Evolutionary conservation across 1,284 basidiomycete species (phyloP).

Genomic region (Ceratobasidium sp.): DNA sequence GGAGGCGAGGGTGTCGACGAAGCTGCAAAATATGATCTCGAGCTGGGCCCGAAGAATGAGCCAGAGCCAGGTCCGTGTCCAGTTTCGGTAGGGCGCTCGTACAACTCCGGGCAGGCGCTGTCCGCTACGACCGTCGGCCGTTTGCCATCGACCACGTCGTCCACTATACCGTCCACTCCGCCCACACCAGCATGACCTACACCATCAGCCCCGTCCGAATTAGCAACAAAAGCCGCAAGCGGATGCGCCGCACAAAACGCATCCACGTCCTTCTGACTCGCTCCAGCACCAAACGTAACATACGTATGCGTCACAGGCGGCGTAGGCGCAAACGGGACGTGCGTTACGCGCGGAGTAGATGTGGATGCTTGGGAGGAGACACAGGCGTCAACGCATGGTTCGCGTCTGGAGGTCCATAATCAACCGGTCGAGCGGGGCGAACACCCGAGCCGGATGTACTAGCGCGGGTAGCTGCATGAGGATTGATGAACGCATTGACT

Average conservation of each 20-base stretch:
- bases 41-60: conserved; percentile 27
- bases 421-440: not conserved
- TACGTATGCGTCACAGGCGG: conserved; percentile 76
- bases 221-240: conserved; percentile 70
- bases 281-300: conserved; percentile 87
- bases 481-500: conserved; percentile 34
- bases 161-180: not conserved
- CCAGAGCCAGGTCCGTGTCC: conserved; percentile 17
- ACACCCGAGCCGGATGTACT: not conserved
- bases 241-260: conserved; percentile 77
- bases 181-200: too few species aligned
- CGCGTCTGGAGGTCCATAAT: conserved; percentile 24
- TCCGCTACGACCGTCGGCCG: conserved; percentile 24
- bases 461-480: not conserved
- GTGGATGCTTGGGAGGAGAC: not conserved
- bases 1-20: conserved; percentile 56
- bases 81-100: not conserved
- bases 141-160: not conserved
- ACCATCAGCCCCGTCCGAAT: conserved; percentile 56
- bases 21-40: not conserved
- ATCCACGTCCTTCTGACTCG: conserved; percentile 85
- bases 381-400: conserved; percentile 8
- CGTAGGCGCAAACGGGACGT: conserved; percentile 39
- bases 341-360: conserved; percentile 19
- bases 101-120: conserved; percentile 23